These are phyloP conservation scores for Kazachstania sp. DNA, from an alignment of 1,139 yeast species.

Conservation along the genomic window DNA sequence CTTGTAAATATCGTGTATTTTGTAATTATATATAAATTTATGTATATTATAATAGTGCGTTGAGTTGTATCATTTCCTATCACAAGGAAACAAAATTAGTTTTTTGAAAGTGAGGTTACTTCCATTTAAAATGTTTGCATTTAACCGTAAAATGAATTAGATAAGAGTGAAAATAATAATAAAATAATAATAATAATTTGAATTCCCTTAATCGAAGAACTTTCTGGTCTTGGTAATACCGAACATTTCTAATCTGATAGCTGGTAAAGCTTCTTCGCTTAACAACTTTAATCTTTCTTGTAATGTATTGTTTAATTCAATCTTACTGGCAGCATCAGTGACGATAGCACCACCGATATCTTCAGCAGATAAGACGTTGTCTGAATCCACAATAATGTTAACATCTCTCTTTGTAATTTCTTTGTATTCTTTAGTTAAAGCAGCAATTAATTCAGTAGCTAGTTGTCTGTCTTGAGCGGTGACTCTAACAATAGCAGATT, in stretches of 20 bases:
- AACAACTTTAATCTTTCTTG: slow-evolving; percentile 85
- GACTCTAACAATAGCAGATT: slow-evolving; percentile 53
- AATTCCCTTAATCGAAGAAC: slow-evolving; percentile 60
- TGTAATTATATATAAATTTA: neutral
- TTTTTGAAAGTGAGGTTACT: neutral
- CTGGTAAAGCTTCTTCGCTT: slow-evolving; percentile 82
- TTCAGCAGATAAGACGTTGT: slow-evolving; percentile 50
- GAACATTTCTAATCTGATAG: slow-evolving; percentile 80
- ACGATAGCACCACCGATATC: slow-evolving; percentile 82
- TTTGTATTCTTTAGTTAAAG: slow-evolving; percentile 56
- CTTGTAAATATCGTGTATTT: neutral
- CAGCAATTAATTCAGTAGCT: slow-evolving; percentile 42
- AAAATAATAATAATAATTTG: too few species aligned
- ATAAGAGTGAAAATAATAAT: neutral
- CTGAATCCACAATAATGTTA: slow-evolving; percentile 49
- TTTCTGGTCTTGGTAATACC: slow-evolving; percentile 84
- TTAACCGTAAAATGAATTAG: neutral
- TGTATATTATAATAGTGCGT: too few species aligned
- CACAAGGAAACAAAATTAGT: too few species aligned
- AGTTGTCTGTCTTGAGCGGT: slow-evolving; percentile 59
- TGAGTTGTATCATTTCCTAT: too few species aligned
- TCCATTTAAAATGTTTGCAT: neutral
- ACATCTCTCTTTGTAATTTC: slow-evolving; percentile 61
- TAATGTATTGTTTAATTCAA: slow-evolving; percentile 83
- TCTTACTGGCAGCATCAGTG: slow-evolving; percentile 64